Evolutionary conservation across 257 asterid genomes (phyloP).

Genomic region (Eucommia ulmoides): DNA sequence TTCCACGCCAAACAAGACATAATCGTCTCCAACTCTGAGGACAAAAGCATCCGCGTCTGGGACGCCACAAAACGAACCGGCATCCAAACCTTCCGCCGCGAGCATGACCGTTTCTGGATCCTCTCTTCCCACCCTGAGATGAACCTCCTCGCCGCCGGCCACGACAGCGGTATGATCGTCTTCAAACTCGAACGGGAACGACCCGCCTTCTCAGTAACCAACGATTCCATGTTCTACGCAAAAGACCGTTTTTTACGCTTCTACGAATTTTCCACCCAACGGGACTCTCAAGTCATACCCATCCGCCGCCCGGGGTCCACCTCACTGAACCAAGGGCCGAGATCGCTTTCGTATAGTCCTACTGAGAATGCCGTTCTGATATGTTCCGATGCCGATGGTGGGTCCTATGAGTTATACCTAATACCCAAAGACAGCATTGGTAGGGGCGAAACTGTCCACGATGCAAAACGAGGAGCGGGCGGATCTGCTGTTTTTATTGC

Average conservation of each 20-base stretch:
- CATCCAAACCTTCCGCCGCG: conserved; percentile 94
- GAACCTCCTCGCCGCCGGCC: conserved; percentile 98
- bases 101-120: conserved; percentile 97
- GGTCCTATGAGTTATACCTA: conserved; percentile 78
- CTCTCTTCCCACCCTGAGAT: conserved; percentile 94
- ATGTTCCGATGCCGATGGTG: conserved; percentile 88
- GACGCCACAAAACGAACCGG: conserved; percentile 98
- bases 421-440: conserved; percentile 74
- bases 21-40: conserved; percentile 92
- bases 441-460: conserved; percentile 80
- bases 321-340: conserved; percentile 74
- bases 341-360: conserved; percentile 86
- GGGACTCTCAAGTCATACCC: conserved; percentile 76
- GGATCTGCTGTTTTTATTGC: conserved; percentile 90
- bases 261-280: conserved; percentile 80
- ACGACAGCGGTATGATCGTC: conserved; percentile 97
- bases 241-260: conserved; percentile 80
- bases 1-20: conserved; percentile 90
- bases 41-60: conserved; percentile 96
- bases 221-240: conserved; percentile 71
- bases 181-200: conserved; percentile 97
- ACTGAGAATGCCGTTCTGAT: conserved; percentile 82
- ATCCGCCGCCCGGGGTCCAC: conserved; percentile 88
- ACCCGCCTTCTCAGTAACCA: conserved; percentile 78
- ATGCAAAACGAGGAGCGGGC: conserved; percentile 82